phyloP scores from a whole-genome alignment of 768 basidiomycete species.

The Tubosaeta sp. region DNA sequence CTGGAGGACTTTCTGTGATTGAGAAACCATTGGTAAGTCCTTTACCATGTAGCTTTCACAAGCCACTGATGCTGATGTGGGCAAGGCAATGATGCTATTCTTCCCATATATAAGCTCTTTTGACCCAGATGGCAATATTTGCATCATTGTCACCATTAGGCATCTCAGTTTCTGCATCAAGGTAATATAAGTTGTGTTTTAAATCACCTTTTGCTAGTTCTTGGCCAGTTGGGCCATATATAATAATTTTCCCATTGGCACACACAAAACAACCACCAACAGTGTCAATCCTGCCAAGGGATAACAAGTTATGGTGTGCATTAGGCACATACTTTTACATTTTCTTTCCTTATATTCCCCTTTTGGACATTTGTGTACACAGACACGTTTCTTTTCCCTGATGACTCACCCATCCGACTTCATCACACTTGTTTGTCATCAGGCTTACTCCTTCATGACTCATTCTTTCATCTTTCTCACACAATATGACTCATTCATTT shows the following conservation, averaged over 20 bases:
- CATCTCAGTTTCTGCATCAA: not conserved
- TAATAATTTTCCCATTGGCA: not conserved
- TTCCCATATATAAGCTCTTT: not conserved
- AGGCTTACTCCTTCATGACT: too few species aligned
- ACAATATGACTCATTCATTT: too few species aligned
- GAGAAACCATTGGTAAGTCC: not conserved
- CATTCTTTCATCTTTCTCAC: too few species aligned
- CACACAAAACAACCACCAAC: not conserved
- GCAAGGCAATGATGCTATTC: not conserved
- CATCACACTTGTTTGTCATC: too few species aligned
- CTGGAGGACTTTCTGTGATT: not conserved
- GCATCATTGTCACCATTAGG: too few species aligned
- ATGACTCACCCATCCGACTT: too few species aligned
- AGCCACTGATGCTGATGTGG: not conserved
- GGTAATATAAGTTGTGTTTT: not conserved
- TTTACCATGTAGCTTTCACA: not conserved
- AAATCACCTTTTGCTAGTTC: too few species aligned
- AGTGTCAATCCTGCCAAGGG: not conserved
- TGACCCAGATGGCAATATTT: not conserved
- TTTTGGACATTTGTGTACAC: too few species aligned
- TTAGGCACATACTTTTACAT: not conserved
- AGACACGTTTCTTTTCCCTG: too few species aligned
- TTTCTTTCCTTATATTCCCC: too few species aligned
- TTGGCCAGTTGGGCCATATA: not conserved
- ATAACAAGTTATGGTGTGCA: not conserved